Percentiles rank a stretch among this genome's conserved stretches.
phyloP scores from a whole-genome alignment of 1,284 basidiomycete species.

The Tilletia horrida region DNA sequence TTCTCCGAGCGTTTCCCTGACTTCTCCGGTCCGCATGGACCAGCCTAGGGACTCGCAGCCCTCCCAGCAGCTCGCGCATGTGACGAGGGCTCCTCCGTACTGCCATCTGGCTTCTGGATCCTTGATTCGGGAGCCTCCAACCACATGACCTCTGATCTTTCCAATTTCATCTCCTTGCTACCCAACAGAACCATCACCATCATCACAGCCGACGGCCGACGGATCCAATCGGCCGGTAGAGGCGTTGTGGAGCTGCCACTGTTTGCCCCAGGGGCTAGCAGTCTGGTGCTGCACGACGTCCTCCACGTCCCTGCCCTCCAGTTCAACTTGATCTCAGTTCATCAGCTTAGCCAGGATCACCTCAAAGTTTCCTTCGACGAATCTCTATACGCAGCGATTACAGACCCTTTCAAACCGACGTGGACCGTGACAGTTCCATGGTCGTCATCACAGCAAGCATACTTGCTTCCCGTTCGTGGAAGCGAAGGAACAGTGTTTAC shows the following conservation, averaged over 20 bases:
- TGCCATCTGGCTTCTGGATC: neutral
- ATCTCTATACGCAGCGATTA: neutral
- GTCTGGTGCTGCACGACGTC: neutral
- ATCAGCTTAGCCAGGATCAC: neutral
- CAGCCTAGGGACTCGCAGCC: constrained; percentile 1
- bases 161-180: neutral
- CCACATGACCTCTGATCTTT: neutral
- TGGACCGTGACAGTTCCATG: neutral
- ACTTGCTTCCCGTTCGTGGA: neutral
- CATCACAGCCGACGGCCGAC: constrained; percentile 6
- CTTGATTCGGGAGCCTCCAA: neutral
- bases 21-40: too few species aligned
- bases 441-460: neutral
- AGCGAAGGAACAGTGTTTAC: neutral
- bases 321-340: constrained; percentile 6
- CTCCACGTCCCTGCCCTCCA: neutral
- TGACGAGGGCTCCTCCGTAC: neutral
- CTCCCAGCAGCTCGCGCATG: neutral
- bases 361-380: neutral
- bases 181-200: neutral
- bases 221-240: neutral
- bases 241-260: neutral
- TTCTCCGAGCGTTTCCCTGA: too few species aligned
- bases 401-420: neutral
- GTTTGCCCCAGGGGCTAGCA: neutral